phyloP scores from a whole-genome alignment of 2,329 filamentous ascomycete species.

The Ploettnerulaceae sp. region DNA sequence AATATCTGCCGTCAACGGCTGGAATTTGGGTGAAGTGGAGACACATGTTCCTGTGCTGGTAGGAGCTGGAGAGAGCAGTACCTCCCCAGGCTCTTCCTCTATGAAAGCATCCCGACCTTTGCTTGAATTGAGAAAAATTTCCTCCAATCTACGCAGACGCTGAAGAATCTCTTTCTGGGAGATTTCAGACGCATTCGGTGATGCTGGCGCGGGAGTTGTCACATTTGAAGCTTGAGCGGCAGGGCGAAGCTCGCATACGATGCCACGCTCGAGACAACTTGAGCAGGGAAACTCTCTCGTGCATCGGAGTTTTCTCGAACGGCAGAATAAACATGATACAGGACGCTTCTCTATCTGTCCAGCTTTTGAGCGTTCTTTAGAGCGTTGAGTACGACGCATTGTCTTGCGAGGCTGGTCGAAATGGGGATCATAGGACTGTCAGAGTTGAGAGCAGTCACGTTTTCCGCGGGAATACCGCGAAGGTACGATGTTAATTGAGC shows the following conservation, averaged over 20 bases:
- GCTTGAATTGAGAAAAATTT: not conserved
- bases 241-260: not conserved
- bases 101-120: not conserved
- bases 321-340: not conserved
- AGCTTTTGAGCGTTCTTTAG: not conserved
- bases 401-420: not conserved
- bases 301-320: not conserved
- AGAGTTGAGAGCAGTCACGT: too few species aligned
- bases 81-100: not conserved
- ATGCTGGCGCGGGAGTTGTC: not conserved
- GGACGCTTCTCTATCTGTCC: not conserved
- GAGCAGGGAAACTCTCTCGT: not conserved
- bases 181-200: not conserved
- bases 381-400: not conserved
- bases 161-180: not conserved
- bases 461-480: not conserved
- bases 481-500: not conserved
- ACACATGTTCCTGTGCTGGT: not conserved
- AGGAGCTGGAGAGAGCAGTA: not conserved
- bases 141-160: not conserved
- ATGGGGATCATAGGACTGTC: not conserved
- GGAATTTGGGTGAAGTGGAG: not conserved
- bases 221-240: not conserved
- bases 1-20: not conserved
- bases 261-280: not conserved